A percentile compares a stretch with the other conserved stretches of the same genome.
Conservation (phyloP, 2,329 filamentous ascomycete genomes). For the Ceratocystis albifundus region DNA sequence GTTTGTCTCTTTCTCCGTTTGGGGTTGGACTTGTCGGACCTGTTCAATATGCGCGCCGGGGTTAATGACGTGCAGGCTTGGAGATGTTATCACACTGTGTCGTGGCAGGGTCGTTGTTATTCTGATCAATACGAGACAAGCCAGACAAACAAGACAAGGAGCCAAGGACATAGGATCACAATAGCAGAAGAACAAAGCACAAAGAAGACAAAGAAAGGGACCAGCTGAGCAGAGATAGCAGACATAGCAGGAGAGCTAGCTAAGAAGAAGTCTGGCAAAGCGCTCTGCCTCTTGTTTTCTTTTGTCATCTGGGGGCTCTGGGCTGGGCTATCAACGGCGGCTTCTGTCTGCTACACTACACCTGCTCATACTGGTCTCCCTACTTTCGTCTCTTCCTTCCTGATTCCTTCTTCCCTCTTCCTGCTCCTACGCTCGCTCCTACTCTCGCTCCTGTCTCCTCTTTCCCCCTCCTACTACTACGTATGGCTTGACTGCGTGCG, state of each 20-base stretch:
- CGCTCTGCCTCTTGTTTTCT: neutral
- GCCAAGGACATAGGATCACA: neutral
- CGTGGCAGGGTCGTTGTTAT: too few relatives aligned
- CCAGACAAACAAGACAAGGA: neutral
- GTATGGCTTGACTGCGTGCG: neutral
- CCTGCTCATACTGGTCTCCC: neutral
- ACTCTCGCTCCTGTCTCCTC: neutral
- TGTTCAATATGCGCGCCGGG: too few relatives aligned
- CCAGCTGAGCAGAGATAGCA: too few relatives aligned
- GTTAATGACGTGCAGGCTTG: too few relatives aligned
- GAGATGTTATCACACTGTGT: too few relatives aligned
- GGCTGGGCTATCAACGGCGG: neutral
- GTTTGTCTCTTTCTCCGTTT: too few relatives aligned
- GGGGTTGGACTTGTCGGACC: too few relatives aligned
- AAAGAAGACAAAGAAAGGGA: too few relatives aligned
- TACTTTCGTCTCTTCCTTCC: neutral
- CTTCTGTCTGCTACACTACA: neutral
- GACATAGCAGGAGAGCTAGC: too few relatives aligned
- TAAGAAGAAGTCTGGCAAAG: neutral
- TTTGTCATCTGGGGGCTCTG: neutral
- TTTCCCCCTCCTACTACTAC: neutral
- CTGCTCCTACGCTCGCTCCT: neutral
- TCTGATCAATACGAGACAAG: neutral
- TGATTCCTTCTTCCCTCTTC: neutral
- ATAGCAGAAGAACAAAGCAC: too few relatives aligned